Percentiles rank a stretch among this genome's conserved stretches.
Conservation (phyloP, 2,329 filamentous ascomycete genomes). For the Apiospora koreana region DNA sequence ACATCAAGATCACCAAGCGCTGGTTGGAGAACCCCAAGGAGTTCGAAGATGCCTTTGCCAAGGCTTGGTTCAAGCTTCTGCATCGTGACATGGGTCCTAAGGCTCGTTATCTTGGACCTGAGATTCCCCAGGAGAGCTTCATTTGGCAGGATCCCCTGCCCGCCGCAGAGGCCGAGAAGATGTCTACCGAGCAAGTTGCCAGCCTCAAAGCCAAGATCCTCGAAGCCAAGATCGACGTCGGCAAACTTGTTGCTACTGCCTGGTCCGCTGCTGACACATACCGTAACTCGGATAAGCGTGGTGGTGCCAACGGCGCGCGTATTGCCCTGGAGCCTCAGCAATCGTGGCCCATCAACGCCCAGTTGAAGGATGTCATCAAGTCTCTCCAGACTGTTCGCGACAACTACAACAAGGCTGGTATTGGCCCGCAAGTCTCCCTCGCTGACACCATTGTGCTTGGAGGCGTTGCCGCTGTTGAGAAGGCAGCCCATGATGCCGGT, state of each 20-base stretch:
- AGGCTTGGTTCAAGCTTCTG: conserved; percentile 82
- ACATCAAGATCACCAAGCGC: conserved; percentile 74
- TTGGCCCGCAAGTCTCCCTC: conserved; percentile 73
- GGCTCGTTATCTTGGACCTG: conserved; percentile 71
- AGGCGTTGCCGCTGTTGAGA: conserved; percentile 71
- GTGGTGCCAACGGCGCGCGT: conserved; percentile 78
- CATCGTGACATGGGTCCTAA: conserved; percentile 79
- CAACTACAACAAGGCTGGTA: conserved; percentile 57
- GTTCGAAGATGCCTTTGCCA: conserved; percentile 68
- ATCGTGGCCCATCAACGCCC: conserved; percentile 72
- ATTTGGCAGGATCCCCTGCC: conserved; percentile 77
- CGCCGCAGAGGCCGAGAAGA: conserved; percentile 52
- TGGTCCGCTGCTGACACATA: conserved; percentile 73
- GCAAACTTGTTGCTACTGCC: conserved; percentile 65
- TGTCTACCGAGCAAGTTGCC: conserved; percentile 65
- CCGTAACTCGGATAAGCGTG: conserved; percentile 78
- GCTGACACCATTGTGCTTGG: conserved; percentile 77
- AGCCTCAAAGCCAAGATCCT: conserved; percentile 70
- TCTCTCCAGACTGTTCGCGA: conserved; percentile 66
- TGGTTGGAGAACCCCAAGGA: conserved; percentile 70
- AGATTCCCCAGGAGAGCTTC: conserved; percentile 69
- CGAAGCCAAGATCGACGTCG: conserved; percentile 57
- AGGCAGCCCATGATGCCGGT: conserved; percentile 57
- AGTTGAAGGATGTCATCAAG: conserved; percentile 62
- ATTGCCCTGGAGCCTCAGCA: conserved; percentile 74